Conservation (phyloP, 2,329 filamentous ascomycete species). For the Pseudocercospora pini-densiflorae region DNA sequence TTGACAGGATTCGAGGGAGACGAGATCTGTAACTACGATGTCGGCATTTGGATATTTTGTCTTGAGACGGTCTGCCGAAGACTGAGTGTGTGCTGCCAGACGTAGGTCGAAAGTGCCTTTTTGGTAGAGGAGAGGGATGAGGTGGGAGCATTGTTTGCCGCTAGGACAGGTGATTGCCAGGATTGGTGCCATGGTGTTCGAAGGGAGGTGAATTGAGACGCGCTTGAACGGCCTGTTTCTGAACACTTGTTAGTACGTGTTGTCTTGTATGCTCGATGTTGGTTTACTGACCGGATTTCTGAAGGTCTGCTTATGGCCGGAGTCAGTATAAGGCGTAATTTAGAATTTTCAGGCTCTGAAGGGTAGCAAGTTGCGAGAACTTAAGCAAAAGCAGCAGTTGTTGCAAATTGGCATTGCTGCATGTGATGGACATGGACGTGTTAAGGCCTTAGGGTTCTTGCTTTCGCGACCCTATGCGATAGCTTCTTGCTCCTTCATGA, state of each 20-base stretch:
- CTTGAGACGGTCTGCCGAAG: slow-evolving; percentile 34
- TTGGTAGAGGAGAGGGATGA: slow-evolving; percentile 42
- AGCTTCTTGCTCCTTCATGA: not conserved
- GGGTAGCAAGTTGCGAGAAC: not conserved
- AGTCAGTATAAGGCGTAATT: too few species aligned
- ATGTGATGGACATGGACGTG: not conserved
- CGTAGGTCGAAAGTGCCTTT: slow-evolving; percentile 39
- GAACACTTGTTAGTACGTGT: not conserved
- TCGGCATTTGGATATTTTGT: slow-evolving; percentile 40
- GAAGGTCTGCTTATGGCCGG: too few species aligned
- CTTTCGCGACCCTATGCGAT: not conserved
- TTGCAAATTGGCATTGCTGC: not conserved
- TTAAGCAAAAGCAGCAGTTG: not conserved
- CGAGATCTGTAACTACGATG: slow-evolving; percentile 39
- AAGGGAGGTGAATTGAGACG: not conserved
- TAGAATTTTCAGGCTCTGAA: too few species aligned
- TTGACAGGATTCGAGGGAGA: slow-evolving; percentile 28
- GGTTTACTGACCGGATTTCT: too few species aligned
- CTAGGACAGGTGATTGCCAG: slow-evolving; percentile 41
- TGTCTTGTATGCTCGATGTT: too few species aligned
- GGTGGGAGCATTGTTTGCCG: slow-evolving; percentile 42
- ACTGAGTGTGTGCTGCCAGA: slow-evolving; percentile 38
- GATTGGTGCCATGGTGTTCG: slow-evolving; percentile 3
- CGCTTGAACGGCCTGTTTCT: not conserved
- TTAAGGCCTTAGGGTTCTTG: not conserved